A percentile compares a stretch with the other conserved stretches of the same genome.
phyloP scores from a whole-genome alignment of 441 rosid genomes.

The Omphalea diandra region DNA sequence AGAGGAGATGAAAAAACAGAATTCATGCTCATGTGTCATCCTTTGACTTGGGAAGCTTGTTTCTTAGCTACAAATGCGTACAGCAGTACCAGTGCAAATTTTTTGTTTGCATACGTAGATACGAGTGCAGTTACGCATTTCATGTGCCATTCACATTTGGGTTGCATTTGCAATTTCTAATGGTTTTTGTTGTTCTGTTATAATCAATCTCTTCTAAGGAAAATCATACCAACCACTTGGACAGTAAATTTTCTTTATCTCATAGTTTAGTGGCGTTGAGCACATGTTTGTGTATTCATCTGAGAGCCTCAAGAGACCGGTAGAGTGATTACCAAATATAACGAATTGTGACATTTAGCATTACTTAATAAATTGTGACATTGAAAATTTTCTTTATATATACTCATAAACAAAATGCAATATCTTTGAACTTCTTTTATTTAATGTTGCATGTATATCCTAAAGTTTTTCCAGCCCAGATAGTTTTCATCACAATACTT shows the following conservation, averaged over 20 bases:
- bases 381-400: too few relatives aligned
- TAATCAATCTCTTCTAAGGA: not conserved
- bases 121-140: constrained; percentile 12
- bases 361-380: too few relatives aligned
- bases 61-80: constrained; percentile 5
- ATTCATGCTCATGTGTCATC: constrained; percentile 37
- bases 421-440: too few relatives aligned
- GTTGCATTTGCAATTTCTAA: not conserved
- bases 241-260: not conserved
- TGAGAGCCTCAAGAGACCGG: too few relatives aligned
- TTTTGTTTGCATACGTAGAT: not conserved
- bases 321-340: too few relatives aligned
- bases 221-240: not conserved
- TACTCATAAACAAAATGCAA: too few relatives aligned
- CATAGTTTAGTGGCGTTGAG: too few relatives aligned
- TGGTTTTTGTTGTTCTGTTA: not conserved
- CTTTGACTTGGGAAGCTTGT: constrained; percentile 23
- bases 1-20: constrained; percentile 37
- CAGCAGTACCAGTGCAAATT: not conserved
- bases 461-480: not conserved
- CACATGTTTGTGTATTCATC: too few relatives aligned
- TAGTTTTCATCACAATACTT: not conserved
- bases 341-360: too few relatives aligned
- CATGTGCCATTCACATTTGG: not conserved
- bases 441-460: not conserved